A percentile compares a stretch with the other conserved stretches of the same genome.
These are phyloP conservation scores for Cyclotella atomus DNA, from an alignment of 108 stramenopile species.

Conservation along the genomic window DNA sequence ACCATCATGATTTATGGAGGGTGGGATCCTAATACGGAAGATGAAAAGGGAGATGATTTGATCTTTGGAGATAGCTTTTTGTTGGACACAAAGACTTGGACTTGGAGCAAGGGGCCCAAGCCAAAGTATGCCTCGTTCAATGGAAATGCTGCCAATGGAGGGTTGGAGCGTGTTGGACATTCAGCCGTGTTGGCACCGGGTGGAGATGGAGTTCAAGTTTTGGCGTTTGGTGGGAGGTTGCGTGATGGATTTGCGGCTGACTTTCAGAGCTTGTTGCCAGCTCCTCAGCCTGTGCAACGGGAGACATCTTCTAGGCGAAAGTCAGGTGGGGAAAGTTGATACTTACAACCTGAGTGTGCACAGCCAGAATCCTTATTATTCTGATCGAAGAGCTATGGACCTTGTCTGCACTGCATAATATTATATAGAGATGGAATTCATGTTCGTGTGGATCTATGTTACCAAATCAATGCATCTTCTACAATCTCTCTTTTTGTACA, in stretches of 20 bases:
- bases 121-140: constrained; percentile 31
- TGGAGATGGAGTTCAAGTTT: constrained; percentile 53
- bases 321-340: neutral
- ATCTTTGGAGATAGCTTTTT: constrained; percentile 78
- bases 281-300: neutral
- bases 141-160: constrained; percentile 48
- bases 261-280: constrained; percentile 53
- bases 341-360: too few relatives aligned
- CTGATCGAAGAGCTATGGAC: too few relatives aligned
- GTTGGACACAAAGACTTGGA: constrained; percentile 77
- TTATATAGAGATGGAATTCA: neutral
- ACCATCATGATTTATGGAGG: constrained; percentile 88
- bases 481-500: neutral
- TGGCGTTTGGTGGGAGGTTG: constrained; percentile 77
- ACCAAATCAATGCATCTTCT: too few relatives aligned
- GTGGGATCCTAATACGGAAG: constrained; percentile 87
- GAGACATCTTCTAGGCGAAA: neutral
- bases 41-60: constrained; percentile 58
- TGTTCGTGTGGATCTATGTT: neutral
- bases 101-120: constrained; percentile 69
- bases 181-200: constrained; percentile 58
- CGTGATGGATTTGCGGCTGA: constrained; percentile 72
- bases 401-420: neutral
- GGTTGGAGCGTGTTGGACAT: constrained; percentile 70
- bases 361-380: too few relatives aligned